These are phyloP conservation scores for Euphorbia pulcherrima DNA, from an alignment of 345 rosid species.

Conservation along the genomic window DNA sequence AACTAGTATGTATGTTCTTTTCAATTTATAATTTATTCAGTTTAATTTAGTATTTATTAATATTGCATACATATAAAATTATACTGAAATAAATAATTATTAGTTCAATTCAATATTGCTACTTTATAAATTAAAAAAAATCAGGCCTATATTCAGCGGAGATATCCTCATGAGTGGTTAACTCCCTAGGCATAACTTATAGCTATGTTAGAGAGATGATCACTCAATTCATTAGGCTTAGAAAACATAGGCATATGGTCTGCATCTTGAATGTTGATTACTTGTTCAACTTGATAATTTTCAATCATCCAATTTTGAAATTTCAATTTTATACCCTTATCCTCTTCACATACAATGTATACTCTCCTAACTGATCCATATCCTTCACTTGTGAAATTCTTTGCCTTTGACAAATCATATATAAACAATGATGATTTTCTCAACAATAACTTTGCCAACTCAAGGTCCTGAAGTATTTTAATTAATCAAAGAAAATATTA, in stretches of 20 bases:
- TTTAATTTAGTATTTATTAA: no score
- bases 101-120: no score
- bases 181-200: slow-evolving; percentile 6
- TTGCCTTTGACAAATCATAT: not conserved
- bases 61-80: no score
- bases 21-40: no score
- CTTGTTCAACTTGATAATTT: slow-evolving; percentile 6
- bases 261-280: slow-evolving; percentile 14
- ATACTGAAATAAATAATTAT: no score
- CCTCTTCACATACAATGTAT: slow-evolving; percentile 10
- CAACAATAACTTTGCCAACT: slow-evolving; percentile 15
- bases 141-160: no score
- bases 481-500: not conserved
- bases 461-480: slow-evolving; percentile 13
- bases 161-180: no score
- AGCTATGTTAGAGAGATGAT: slow-evolving; percentile 15
- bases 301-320: slow-evolving; percentile 27
- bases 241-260: slow-evolving; percentile 26
- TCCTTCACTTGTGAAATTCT: slow-evolving; percentile 5
- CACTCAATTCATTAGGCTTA: slow-evolving; percentile 16
- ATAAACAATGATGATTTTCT: slow-evolving; percentile 16
- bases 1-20: no score
- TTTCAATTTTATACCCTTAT: slow-evolving; percentile 7
- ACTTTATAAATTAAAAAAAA: no score
- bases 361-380: slow-evolving; percentile 17